Evolutionary conservation across 257 asterid genomes (phyloP), one percentile per base, ranked within the genome.

Genomic region (Solanum clarkiae): DNA sequence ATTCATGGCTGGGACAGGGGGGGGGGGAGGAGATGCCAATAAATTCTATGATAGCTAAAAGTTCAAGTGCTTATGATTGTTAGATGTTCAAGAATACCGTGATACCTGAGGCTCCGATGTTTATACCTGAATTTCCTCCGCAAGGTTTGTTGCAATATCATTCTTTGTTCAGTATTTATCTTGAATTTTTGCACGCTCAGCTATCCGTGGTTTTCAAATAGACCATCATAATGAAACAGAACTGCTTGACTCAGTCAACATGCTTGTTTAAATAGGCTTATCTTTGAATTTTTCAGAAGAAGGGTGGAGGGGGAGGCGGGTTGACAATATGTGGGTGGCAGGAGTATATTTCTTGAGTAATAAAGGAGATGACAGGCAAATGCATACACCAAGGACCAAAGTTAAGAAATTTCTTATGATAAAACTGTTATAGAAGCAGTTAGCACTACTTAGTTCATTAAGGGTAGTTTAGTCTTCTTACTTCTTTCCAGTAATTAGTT

Each of bases 81-180:
- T 91, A 95, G 99, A 90, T 92, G 93, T 89, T 92, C 90, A 92
- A 88, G 90, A 93, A 92, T 90, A 95, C 98, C 47, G 94, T 88
- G 84, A 93, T 95, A 90, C 98, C 99, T 1, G 99, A 95, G 90
- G 79, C 91, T 86, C 99, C 99, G 6, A 94, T 95, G 99, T 94
- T 94, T 84, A 92, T 85, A 87, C 99, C 99, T 13, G 98, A 94
- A 90, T 95, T 91, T 92, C 95, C 98, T 84, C 95, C 98, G 44
- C 97, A 93, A 93, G 99, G 98, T 94, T 88, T 85, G 62, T 88
- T 65, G 32, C 81, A 22, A 9, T 80, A 24, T 49, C 63, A 62
- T 70, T 66, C n/a, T n/a, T 24, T 81, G 1, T 74, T 74, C 59
- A 45, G 57, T 47, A 47, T 17, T 68, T 69, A 74, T 47, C 13